Evolutionary conservation across 305 asterid genomes (phyloP).

Genomic region (Solanum hybrid): DNA sequence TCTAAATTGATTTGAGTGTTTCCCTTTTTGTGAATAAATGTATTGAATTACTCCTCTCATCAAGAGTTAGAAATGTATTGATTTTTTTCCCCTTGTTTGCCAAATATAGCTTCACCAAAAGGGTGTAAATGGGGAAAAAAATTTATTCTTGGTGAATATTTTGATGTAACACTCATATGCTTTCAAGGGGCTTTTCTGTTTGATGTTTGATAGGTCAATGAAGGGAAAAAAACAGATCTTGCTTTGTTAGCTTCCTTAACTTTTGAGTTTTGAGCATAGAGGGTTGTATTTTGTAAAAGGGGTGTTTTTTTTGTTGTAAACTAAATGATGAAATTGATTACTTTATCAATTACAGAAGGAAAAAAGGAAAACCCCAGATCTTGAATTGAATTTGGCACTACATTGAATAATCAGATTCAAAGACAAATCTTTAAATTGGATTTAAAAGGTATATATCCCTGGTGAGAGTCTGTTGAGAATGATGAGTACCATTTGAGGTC

Average conservation of each 20-base stretch:
- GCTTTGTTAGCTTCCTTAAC: background rate
- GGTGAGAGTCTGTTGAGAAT: conserved; percentile 50
- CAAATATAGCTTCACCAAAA: background rate
- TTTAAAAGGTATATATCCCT: conserved; percentile 53
- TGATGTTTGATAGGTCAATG: conserved; percentile 51
- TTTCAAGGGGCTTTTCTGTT: background rate
- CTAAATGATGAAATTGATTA: background rate
- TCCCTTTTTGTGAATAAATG: background rate
- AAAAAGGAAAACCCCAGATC: conserved; percentile 45
- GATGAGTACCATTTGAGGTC: conserved; percentile 28
- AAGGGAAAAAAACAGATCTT: conserved; percentile 22
- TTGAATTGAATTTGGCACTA: conserved; percentile 45
- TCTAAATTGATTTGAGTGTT: background rate
- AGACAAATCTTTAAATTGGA: conserved; percentile 62
- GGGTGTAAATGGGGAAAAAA: background rate
- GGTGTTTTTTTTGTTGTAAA: background rate
- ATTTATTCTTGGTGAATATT: background rate
- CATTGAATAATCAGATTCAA: conserved; percentile 62
- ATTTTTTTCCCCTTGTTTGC: background rate
- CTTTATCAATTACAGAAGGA: background rate
- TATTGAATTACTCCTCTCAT: background rate
- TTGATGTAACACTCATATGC: background rate
- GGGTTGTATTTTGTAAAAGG: background rate
- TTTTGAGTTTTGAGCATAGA: background rate
- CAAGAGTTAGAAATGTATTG: background rate